phyloP scores from a whole-genome alignment of 2,329 filamentous ascomycete genomes.

The Monosporascus sp. region DNA sequence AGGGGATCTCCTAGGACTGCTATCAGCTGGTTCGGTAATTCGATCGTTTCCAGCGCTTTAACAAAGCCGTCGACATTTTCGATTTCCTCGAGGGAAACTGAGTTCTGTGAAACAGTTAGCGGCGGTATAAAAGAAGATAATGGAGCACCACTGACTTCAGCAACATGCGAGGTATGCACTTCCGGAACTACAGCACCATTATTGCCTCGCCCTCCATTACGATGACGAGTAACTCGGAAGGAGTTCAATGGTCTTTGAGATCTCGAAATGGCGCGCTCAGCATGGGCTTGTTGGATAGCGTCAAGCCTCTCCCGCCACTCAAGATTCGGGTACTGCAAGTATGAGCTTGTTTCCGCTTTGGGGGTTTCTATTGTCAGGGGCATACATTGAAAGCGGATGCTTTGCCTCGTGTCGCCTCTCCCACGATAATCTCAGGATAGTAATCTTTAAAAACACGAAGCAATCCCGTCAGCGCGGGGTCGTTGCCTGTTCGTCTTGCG shows the following conservation, averaged over 20 bases:
- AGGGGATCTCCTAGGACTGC: conserved; percentile 71
- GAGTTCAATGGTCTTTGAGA: conserved; percentile 39
- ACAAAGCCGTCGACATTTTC: conserved; percentile 66
- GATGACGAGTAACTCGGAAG: conserved; percentile 60
- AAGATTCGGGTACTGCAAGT: conserved; percentile 61
- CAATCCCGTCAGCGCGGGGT: conserved; percentile 68
- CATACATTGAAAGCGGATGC: conserved; percentile 57
- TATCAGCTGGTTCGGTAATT: conserved; percentile 76
- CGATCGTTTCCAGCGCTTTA: conserved; percentile 68
- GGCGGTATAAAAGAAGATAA: conserved; percentile 14
- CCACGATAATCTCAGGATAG: conserved; percentile 82
- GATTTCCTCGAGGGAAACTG: conserved; percentile 71
- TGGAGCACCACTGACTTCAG: conserved; percentile 46
- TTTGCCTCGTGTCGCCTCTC: conserved; percentile 56
- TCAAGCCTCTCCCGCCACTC: conserved; percentile 68
- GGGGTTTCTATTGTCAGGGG: neutral
- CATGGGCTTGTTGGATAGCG: conserved; percentile 57
- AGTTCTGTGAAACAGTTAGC: conserved; percentile 39
- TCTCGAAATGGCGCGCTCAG: conserved; percentile 40
- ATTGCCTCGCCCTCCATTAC: conserved; percentile 38
- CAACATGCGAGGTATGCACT: conserved; percentile 69
- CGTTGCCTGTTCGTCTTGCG: conserved; percentile 60
- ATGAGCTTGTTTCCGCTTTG: conserved; percentile 13
- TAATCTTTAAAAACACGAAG: conserved; percentile 85
- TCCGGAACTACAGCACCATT: conserved; percentile 54